A percentile compares a stretch with the other conserved stretches of the same genome.
Evolutionary conservation across 805 yeast species (phyloP).

Genomic region (Tetrapisispora namnaoensis): DNA sequence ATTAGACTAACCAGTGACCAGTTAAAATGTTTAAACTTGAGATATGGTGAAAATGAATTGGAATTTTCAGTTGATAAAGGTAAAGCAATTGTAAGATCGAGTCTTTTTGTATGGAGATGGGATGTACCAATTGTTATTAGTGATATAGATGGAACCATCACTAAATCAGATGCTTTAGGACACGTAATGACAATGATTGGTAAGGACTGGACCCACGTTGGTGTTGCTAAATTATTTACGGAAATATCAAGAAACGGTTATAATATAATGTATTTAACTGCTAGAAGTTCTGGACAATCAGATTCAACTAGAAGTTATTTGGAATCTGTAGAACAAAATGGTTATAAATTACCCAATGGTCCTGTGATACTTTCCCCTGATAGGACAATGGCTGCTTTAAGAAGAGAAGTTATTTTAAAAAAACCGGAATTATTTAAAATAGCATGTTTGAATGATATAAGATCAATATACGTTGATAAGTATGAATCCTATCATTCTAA

Average conservation of each 20-base stretch:
- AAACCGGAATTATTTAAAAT: slow-evolving; percentile 98
- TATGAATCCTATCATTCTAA: slow-evolving; percentile 2
- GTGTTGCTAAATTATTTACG: slow-evolving; percentile 85
- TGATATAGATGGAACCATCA: slow-evolving; percentile 96
- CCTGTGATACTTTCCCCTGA: slow-evolving; percentile 95
- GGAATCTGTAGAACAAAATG: slow-evolving; percentile 67
- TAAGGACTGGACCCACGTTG: slow-evolving; percentile 95
- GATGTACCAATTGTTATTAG: slow-evolving; percentile 87
- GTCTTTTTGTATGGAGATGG: slow-evolving; percentile 74
- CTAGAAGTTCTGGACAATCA: slow-evolving; percentile 92
- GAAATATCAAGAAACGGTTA: slow-evolving; percentile 85
- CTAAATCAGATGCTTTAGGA: slow-evolving; percentile 95
- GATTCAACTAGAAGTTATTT: slow-evolving; percentile 83
- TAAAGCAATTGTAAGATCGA: slow-evolving; percentile 62
- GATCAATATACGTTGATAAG: slow-evolving; percentile 45
- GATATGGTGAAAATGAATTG: slow-evolving; percentile 70
- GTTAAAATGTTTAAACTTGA: slow-evolving; percentile 59
- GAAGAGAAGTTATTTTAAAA: slow-evolving; percentile 82
- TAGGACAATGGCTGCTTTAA: slow-evolving; percentile 89
- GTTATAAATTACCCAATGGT: slow-evolving; percentile 66
- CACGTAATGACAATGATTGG: slow-evolving; percentile 91
- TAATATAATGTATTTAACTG: slow-evolving; percentile 86
- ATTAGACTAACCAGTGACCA: slow-evolving; percentile 87
- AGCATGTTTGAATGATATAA: slow-evolving; percentile 88
- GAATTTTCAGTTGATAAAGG: slow-evolving; percentile 77